Evolutionary conservation across 192 early-diverging fungal genomes (phyloP).

Genomic region (Linnemannia elongata): DNA sequence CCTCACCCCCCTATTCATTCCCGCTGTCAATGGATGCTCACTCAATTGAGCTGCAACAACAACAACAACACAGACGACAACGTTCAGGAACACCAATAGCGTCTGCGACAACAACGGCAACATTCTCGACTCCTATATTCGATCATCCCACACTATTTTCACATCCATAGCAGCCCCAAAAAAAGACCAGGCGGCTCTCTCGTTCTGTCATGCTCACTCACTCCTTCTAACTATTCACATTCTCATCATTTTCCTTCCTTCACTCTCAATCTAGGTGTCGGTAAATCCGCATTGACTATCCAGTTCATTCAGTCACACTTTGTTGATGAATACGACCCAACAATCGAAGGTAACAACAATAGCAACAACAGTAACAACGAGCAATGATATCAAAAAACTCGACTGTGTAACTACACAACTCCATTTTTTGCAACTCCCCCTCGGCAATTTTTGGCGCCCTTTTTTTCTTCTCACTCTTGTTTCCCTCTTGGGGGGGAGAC

Average conservation of each 20-base stretch:
- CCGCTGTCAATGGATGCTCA: too few species aligned
- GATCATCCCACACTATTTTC: not conserved
- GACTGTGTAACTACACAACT: too few species aligned
- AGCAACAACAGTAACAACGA: not conserved
- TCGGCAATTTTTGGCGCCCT: too few species aligned
- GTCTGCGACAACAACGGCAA: not conserved
- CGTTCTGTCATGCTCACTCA: not conserved
- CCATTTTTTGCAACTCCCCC: too few species aligned
- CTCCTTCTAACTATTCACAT: not conserved
- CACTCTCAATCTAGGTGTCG: constrained; percentile 61
- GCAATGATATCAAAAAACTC: not conserved
- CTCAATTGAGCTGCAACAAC: too few species aligned
- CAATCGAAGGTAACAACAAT: constrained; percentile 79
- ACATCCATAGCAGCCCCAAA: not conserved
- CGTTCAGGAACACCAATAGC: not conserved
- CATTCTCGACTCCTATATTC: not conserved
- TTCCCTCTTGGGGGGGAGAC: too few species aligned
- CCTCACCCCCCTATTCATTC: too few species aligned
- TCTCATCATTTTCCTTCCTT: not conserved
- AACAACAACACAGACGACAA: not conserved
- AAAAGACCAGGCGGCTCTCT: not conserved
- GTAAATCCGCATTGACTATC: constrained; percentile 85
- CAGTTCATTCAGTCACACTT: constrained; percentile 86
- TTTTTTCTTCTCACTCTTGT: too few species aligned
- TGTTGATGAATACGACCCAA: constrained; percentile 93